Evolutionary conservation across 176 grass and related monocot species (phyloP).

Genomic region (Neostapfia colusana): DNA sequence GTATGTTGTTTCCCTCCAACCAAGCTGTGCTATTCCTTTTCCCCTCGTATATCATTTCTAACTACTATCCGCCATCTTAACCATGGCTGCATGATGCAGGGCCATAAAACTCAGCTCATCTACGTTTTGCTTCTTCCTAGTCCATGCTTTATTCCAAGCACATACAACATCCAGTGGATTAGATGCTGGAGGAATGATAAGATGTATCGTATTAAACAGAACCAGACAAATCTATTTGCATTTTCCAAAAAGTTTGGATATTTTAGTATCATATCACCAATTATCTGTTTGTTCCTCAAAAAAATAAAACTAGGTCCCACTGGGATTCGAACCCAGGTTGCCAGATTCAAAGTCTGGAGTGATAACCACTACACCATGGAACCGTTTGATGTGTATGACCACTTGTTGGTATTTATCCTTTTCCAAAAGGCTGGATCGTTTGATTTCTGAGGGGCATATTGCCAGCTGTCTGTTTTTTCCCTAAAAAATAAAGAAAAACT

Average conservation of each 20-base stretch:
- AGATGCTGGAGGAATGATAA: background rate
- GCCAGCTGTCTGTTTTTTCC: too few species aligned
- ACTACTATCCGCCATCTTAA: too few species aligned
- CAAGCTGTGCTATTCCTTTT: background rate
- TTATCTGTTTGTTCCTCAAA: too few species aligned
- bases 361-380: constrained; percentile 91
- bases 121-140: background rate
- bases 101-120: background rate
- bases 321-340: constrained; percentile 89
- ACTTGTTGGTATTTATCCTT: too few species aligned
- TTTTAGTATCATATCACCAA: background rate
- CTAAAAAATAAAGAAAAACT: too few species aligned
- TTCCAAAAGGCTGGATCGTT: background rate
- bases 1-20: background rate
- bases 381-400: constrained; percentile 27
- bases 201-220: background rate
- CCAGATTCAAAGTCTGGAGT: constrained; percentile 97
- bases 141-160: background rate
- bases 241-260: background rate
- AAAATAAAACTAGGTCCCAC: constrained; percentile 49
- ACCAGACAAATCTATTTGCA: background rate
- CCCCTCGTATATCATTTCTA: too few species aligned
- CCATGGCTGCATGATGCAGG: too few species aligned
- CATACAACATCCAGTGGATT: background rate
- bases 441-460: too few species aligned